Percentiles rank a stretch among this genome's conserved stretches.
Evolutionary conservation across 2,329 filamentous ascomycete genomes (phyloP).

Genomic region (Nigrospora oryzae): DNA sequence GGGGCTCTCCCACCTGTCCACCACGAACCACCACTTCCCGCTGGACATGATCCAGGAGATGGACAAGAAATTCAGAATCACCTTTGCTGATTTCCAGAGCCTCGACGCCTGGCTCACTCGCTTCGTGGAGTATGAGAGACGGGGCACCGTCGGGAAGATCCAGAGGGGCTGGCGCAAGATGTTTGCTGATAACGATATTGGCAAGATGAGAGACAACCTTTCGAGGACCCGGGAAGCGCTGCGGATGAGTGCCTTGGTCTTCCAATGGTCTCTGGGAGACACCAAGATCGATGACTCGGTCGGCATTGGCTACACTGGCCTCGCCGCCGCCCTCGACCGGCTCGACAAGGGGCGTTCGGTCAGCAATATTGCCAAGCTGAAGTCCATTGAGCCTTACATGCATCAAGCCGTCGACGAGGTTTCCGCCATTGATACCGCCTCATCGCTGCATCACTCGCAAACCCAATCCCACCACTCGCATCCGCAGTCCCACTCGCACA

Average conservation of each 20-base stretch:
- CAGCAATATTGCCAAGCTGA: conserved; percentile 16
- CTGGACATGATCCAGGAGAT: conserved; percentile 55
- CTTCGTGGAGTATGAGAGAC: conserved; percentile 54
- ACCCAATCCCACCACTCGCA: background rate
- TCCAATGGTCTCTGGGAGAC: conserved; percentile 56
- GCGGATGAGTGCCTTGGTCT: conserved; percentile 54
- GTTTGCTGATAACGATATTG: conserved; percentile 53
- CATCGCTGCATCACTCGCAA: background rate
- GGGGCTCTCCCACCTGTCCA: conserved; percentile 47
- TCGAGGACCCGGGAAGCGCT: conserved; percentile 51
- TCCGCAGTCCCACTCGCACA: too few relatives aligned
- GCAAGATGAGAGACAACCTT: conserved; percentile 49
- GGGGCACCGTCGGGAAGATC: conserved; percentile 50
- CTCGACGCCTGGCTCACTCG: conserved; percentile 56
- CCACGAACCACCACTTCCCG: conserved; percentile 44
- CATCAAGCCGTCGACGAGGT: conserved; percentile 9
- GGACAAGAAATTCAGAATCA: conserved; percentile 53
- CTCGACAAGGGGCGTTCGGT: conserved; percentile 24
- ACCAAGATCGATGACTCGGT: conserved; percentile 50
- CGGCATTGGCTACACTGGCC: conserved; percentile 59
- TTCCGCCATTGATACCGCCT: conserved; percentile 2
- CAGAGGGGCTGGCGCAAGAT: conserved; percentile 55
- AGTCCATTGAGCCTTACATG: conserved; percentile 15
- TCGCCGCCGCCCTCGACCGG: conserved; percentile 55
- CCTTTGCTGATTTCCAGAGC: conserved; percentile 52